Conservation (phyloP, 1,139 yeast species). For the Sugiyamaella sp. region DNA sequence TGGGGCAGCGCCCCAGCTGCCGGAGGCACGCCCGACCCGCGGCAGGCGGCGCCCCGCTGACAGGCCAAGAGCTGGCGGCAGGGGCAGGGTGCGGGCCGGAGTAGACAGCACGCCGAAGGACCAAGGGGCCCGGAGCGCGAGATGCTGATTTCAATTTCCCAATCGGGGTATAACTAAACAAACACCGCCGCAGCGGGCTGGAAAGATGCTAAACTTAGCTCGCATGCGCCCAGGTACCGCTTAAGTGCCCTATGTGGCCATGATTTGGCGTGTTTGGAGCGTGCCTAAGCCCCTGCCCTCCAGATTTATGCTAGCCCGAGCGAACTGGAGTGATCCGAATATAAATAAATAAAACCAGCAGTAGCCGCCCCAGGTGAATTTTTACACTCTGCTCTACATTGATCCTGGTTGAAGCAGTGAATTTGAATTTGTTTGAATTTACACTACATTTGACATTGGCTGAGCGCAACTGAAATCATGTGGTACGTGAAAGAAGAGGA, state of each 20-base stretch:
- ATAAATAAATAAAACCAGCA: slow-evolving; percentile 1
- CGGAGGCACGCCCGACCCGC: too few species aligned
- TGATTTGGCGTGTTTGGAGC: neutral
- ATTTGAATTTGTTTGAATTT: neutral
- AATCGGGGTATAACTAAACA: slow-evolving; percentile 10
- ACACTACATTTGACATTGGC: neutral
- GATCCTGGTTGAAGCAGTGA: neutral
- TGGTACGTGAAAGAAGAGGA: slow-evolving; percentile 5
- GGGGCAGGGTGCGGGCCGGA: too few species aligned
- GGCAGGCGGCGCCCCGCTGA: too few species aligned
- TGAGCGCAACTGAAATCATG: slow-evolving; percentile 5
- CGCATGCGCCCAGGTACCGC: slow-evolving; percentile 6
- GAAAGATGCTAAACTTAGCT: slow-evolving; percentile 14
- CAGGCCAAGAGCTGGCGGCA: too few species aligned
- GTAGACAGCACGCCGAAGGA: too few species aligned
- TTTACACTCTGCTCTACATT: slow-evolving; percentile 1
- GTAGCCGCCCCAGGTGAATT: slow-evolving; percentile 1
- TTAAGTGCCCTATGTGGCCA: slow-evolving; percentile 8
- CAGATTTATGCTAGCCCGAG: slow-evolving; percentile 11
- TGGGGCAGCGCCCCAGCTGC: too few species aligned
- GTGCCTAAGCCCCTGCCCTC: slow-evolving; percentile 10
- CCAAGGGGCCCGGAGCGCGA: too few species aligned
- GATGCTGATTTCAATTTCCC: slow-evolving; percentile 4
- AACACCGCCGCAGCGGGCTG: slow-evolving; percentile 9
- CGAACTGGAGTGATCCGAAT: slow-evolving; percentile 5